Percentiles rank a stretch among this genome's conserved stretches.
phyloP scores from a whole-genome alignment of 2,329 filamentous ascomycete species.

The Botrytis squamosa region DNA sequence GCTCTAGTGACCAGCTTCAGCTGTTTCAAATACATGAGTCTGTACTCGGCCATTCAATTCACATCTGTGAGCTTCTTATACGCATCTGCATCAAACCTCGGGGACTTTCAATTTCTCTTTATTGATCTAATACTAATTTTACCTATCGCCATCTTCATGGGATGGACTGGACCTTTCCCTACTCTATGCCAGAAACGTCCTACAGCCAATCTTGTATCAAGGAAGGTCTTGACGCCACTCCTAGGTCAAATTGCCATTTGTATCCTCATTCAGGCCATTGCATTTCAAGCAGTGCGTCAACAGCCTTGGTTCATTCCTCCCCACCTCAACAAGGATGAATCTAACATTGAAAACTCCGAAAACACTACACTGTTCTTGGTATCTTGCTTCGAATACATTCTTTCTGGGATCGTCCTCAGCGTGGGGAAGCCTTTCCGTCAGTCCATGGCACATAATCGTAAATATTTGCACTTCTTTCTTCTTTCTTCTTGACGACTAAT shows the following conservation, averaged over 20 bases:
- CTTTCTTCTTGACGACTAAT: slow-evolving; percentile 14
- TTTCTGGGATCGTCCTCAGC: slow-evolving; percentile 84
- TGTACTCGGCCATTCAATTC: slow-evolving; percentile 99
- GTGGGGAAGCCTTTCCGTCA: slow-evolving; percentile 91
- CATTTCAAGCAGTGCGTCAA: slow-evolving; percentile 70
- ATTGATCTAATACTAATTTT: slow-evolving; percentile 92
- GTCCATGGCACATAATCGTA: slow-evolving; percentile 74
- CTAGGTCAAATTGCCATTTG: slow-evolving; percentile 85
- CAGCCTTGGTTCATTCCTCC: slow-evolving; percentile 90
- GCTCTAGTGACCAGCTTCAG: slow-evolving; percentile 98
- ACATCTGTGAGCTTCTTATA: slow-evolving; percentile 96
- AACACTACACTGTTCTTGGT: slow-evolving; percentile 89
- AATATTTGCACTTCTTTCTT: slow-evolving; percentile 40
- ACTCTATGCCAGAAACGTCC: slow-evolving; percentile 79
- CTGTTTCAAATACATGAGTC: slow-evolving; percentile 99
- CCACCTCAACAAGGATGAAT: slow-evolving; percentile 70
- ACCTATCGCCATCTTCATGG: slow-evolving; percentile 98
- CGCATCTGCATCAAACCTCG: slow-evolving; percentile 87
- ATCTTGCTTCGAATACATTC: slow-evolving; percentile 92
- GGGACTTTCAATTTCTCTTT: slow-evolving; percentile 97
- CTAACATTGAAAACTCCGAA: slow-evolving; percentile 86
- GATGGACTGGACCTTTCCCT: slow-evolving; percentile 85
- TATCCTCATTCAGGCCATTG: slow-evolving; percentile 71
- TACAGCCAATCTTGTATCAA: slow-evolving; percentile 85
- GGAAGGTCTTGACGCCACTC: slow-evolving; percentile 86